Evolutionary conservation across 305 asterid genomes (phyloP).

Genomic region (Rubia tinctorum): DNA sequence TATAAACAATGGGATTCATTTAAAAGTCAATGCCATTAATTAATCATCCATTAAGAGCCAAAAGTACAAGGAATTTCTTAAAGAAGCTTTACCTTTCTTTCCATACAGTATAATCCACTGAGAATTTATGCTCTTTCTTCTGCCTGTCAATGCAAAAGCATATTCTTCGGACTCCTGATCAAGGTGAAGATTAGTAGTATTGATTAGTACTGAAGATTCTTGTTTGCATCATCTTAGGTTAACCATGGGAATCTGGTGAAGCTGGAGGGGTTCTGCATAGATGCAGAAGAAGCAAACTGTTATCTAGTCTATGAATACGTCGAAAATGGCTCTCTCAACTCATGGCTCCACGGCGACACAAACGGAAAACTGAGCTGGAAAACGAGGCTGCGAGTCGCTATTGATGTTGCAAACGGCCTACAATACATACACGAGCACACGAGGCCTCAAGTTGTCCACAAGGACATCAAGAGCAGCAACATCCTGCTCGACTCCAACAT

Average conservation of each 20-base stretch:
- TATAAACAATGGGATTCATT: neutral
- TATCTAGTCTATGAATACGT: constrained; percentile 82
- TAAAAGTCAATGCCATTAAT: neutral
- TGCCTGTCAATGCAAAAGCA: neutral
- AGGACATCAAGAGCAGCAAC: constrained; percentile 90
- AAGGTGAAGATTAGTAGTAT: too few relatives aligned
- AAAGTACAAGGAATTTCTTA: constrained; percentile 2
- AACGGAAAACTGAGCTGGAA: constrained; percentile 60
- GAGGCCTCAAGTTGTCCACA: constrained; percentile 84
- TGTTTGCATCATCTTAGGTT: constrained; percentile 38
- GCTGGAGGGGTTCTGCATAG: constrained; percentile 95
- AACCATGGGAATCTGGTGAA: constrained; percentile 93
- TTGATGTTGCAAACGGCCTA: constrained; percentile 87
- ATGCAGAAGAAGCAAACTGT: constrained; percentile 74
- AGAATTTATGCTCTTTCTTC: neutral
- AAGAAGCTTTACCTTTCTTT: neutral
- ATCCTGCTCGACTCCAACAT: constrained; percentile 76
- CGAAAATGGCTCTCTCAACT: constrained; percentile 72
- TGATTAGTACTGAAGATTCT: neutral
- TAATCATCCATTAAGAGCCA: neutral
- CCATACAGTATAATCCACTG: neutral
- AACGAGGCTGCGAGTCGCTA: constrained; percentile 60
- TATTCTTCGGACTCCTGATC: neutral
- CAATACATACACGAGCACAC: constrained; percentile 97
- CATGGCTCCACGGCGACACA: constrained; percentile 62